Evolutionary conservation across 805 yeast species (phyloP).

Genomic region (Yamadazyma scolyti): DNA sequence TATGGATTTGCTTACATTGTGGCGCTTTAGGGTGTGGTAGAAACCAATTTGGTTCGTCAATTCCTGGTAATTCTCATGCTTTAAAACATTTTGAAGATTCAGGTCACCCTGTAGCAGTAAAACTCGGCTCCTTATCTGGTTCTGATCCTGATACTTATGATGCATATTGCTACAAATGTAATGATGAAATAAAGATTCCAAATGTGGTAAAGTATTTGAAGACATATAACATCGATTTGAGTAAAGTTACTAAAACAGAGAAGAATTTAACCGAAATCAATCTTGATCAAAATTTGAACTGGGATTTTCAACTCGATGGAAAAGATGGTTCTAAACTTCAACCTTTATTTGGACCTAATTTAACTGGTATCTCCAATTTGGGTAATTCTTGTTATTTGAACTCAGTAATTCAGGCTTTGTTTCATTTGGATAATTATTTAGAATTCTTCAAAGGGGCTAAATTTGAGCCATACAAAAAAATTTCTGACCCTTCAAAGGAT

Average conservation of each 20-base stretch:
- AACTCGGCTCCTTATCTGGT: slow-evolving; percentile 81
- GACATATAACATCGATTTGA: slow-evolving; percentile 65
- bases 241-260: slow-evolving; percentile 64
- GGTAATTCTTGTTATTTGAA: slow-evolving; percentile 93
- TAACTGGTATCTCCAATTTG: slow-evolving; percentile 82
- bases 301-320: slow-evolving; percentile 85
- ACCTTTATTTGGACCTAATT: slow-evolving; percentile 70
- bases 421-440: slow-evolving; percentile 38
- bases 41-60: slow-evolving; percentile 83
- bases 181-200: slow-evolving; percentile 84
- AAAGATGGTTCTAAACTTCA: slow-evolving; percentile 60
- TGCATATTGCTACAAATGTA: slow-evolving; percentile 82
- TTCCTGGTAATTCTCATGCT: slow-evolving; percentile 92
- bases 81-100: slow-evolving; percentile 58
- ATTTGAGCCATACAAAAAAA: slow-evolving; percentile 19
- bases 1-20: slow-evolving; percentile 92
- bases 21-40: slow-evolving; percentile 95
- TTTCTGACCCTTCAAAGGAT: slow-evolving; percentile 55
- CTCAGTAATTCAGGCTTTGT: slow-evolving; percentile 72
- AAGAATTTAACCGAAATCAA: slow-evolving; percentile 85
- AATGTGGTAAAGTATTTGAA: slow-evolving; percentile 44
- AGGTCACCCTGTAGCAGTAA: slow-evolving; percentile 80
- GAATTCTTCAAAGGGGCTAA: slow-evolving; percentile 35
- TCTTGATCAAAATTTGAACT: slow-evolving; percentile 85
- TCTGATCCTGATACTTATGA: slow-evolving; percentile 62